Evolutionary conservation across 1,139 yeast genomes (phyloP).

Genomic region (Hansenula anomala): DNA sequence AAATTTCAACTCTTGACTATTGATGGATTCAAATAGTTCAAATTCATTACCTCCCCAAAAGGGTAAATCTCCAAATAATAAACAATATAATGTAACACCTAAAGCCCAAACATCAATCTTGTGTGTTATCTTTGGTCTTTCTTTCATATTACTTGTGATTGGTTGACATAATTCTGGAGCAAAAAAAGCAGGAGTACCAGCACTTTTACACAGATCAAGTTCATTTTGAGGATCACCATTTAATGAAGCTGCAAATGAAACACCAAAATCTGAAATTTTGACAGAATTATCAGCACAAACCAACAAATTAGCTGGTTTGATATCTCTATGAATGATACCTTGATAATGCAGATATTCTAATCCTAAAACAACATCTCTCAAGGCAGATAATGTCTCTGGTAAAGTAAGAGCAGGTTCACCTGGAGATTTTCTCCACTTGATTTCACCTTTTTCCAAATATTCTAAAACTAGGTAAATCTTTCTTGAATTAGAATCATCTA

Average conservation of each 20-base stretch:
- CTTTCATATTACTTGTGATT: constrained; percentile 17
- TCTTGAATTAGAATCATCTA: constrained; percentile 79
- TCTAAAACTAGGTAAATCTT: constrained; percentile 90
- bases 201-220: constrained; percentile 81
- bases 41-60: constrained; percentile 87
- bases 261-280: constrained; percentile 95
- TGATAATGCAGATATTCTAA: constrained; percentile 89
- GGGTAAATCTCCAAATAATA: constrained; percentile 84
- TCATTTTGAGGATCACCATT: constrained; percentile 58
- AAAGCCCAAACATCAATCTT: constrained; percentile 70
- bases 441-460: constrained; percentile 89
- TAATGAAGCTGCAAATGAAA: constrained; percentile 71
- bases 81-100: constrained; percentile 88
- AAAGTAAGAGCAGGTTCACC: constrained; percentile 62
- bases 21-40: constrained; percentile 81
- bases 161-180: constrained; percentile 66
- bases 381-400: constrained; percentile 61
- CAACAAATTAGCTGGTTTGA: constrained; percentile 91
- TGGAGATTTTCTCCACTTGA: constrained; percentile 68
- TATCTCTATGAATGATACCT: constrained; percentile 94
- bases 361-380: constrained; percentile 85
- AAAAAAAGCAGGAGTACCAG: constrained; percentile 85
- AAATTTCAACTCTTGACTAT: constrained; percentile 53
- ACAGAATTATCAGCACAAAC: constrained; percentile 70
- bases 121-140: constrained; percentile 24